phyloP scores from a whole-genome alignment of 306 rosid genomes.

The Quercus variabilis region DNA sequence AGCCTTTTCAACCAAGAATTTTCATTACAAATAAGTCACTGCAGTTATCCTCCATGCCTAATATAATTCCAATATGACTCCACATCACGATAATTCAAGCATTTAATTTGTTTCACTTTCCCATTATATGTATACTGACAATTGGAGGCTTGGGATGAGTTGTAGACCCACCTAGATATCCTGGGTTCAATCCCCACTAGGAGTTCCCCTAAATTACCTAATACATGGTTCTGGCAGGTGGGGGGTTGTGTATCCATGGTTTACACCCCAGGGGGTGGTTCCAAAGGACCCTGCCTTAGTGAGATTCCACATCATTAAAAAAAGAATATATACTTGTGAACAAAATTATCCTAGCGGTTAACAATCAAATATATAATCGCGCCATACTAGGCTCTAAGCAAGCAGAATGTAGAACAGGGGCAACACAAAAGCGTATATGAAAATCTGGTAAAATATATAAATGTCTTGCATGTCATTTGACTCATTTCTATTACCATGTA shows the following conservation, averaged over 20 bases:
- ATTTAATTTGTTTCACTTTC: not conserved
- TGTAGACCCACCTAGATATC: no score
- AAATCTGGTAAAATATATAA: not conserved
- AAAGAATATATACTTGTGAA: not conserved
- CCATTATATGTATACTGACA: not conserved
- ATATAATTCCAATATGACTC: not conserved
- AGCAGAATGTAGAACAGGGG: not conserved
- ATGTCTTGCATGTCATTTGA: no score
- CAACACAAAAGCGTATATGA: not conserved
- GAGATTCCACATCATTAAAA: no score
- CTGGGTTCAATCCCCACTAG: no score
- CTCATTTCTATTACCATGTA: no score
- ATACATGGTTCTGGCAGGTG: no score
- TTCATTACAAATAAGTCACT: not conserved
- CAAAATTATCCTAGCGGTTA: not conserved
- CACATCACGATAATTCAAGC: not conserved
- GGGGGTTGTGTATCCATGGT: no score
- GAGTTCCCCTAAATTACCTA: no score
- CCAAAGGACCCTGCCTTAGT: no score
- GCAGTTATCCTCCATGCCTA: not conserved
- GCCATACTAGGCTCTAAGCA: not conserved
- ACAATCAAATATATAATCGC: not conserved
- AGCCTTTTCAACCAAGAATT: not conserved
- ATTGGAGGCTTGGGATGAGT: no score
- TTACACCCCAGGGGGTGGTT: no score